Evolutionary conservation across 768 basidiomycete genomes (phyloP).

Genomic region (Trametes sanguinea): DNA sequence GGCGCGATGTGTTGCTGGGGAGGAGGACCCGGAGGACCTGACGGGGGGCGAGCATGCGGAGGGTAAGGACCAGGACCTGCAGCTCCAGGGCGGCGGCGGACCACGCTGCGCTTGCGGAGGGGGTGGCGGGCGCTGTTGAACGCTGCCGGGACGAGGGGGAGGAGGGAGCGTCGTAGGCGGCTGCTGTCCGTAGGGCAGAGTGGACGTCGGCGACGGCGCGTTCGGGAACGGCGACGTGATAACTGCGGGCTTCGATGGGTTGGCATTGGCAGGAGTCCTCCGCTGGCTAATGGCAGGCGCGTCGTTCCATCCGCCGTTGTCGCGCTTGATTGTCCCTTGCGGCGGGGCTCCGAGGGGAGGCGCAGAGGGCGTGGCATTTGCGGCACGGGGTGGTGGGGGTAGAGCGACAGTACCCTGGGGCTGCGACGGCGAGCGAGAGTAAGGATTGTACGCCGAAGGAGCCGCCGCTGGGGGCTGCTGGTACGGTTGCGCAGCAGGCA

Average conservation of each 20-base stretch:
- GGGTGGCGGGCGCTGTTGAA: conserved; percentile 47
- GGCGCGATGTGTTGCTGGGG: conserved; percentile 34
- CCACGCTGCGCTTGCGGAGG: conserved; percentile 38
- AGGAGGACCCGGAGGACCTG: conserved; percentile 33
- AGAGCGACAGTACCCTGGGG: conserved; percentile 23
- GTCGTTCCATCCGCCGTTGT: conserved; percentile 92
- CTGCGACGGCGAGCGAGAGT: conserved; percentile 39
- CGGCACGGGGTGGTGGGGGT: conserved; percentile 41
- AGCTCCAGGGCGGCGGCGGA: conserved; percentile 36
- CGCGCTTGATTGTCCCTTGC: conserved; percentile 52
- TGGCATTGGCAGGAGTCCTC: conserved; percentile 54
- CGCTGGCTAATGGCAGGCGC: conserved; percentile 57
- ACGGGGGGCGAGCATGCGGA: conserved; percentile 35
- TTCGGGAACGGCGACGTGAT: conserved; percentile 92
- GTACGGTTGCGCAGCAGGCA: conserved; percentile 21
- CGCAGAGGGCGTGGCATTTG: conserved; percentile 41
- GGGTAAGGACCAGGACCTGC: conserved; percentile 33
- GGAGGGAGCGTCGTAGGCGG: conserved; percentile 35
- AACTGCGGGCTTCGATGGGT: conserved; percentile 58
- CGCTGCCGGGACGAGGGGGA: conserved; percentile 69
- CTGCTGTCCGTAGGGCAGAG: conserved; percentile 24
- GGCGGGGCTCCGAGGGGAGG: conserved; percentile 53
- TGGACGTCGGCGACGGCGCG: conserved; percentile 33
- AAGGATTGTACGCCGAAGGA: conserved; percentile 34
- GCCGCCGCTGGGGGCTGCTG: conserved; percentile 7